These are phyloP conservation scores for Medicago arabica DNA, from an alignment of 306 rosid genomes.

Conservation along the genomic window DNA sequence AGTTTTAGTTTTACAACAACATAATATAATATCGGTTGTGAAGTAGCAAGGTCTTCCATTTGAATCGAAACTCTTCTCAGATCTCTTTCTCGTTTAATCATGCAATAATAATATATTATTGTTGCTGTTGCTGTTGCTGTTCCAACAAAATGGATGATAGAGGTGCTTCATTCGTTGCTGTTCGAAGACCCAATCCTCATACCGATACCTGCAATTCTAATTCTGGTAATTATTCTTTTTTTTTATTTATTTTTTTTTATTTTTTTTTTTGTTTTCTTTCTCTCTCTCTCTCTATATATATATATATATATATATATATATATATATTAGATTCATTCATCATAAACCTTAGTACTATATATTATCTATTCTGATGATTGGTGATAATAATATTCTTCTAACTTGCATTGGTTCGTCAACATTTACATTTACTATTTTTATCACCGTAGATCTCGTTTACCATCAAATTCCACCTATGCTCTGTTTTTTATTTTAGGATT, in stretches of 20 bases:
- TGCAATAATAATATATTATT: no score
- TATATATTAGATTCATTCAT: background rate
- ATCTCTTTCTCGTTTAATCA: no score
- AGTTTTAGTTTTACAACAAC: no score
- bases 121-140: no score
- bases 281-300: background rate
- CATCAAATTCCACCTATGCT: background rate
- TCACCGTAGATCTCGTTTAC: background rate
- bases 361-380: slow-evolving; percentile 43
- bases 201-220: slow-evolving; percentile 83
- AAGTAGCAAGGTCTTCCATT: no score
- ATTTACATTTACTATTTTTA: background rate
- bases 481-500: background rate
- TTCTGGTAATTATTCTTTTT: slow-evolving; percentile 55
- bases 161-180: slow-evolving; percentile 93
- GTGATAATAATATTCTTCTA: slow-evolving; percentile 57
- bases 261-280: background rate
- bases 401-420: slow-evolving; percentile 67
- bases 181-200: slow-evolving; percentile 84
- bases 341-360: background rate
- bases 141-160: slow-evolving; percentile 94
- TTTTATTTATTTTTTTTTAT: background rate
- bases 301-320: no score
- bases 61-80: no score
- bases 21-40: no score